Conservation (phyloP, 768 basidiomycete genomes). For the Tubosaeta sp. region DNA sequence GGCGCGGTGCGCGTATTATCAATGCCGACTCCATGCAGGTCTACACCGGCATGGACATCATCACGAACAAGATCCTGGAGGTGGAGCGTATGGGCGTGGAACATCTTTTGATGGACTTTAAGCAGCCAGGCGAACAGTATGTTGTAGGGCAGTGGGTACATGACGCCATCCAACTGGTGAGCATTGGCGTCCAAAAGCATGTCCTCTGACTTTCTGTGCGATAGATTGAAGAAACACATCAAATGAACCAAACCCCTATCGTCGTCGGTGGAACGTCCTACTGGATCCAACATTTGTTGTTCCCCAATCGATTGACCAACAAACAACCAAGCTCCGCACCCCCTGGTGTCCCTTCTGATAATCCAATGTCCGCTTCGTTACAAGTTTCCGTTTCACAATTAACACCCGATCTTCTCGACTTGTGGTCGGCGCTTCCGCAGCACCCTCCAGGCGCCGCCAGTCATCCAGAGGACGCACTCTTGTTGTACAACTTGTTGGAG, state of each 20-base stretch:
- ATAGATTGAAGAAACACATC: slow-evolving; percentile 75
- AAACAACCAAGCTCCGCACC: slow-evolving; percentile 15
- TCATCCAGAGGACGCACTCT: slow-evolving; percentile 53
- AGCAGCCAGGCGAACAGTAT: slow-evolving; percentile 83
- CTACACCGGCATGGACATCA: slow-evolving; percentile 84
- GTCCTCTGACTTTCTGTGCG: neutral
- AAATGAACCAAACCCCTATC: slow-evolving; percentile 66
- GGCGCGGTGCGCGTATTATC: slow-evolving; percentile 70
- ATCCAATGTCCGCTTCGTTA: slow-evolving; percentile 35
- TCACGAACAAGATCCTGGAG: slow-evolving; percentile 88
- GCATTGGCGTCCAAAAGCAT: slow-evolving; percentile 24
- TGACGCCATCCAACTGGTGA: slow-evolving; percentile 73
- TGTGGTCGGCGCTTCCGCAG: slow-evolving; percentile 58
- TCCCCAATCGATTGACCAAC: slow-evolving; percentile 65
- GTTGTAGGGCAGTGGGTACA: slow-evolving; percentile 83
- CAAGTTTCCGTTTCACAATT: slow-evolving; percentile 40
- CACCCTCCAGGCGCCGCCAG: slow-evolving; percentile 52
- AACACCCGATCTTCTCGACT: slow-evolving; percentile 40
- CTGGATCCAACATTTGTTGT: slow-evolving; percentile 95
- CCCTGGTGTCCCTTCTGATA: slow-evolving; percentile 1
- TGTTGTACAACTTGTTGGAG: slow-evolving; percentile 62
- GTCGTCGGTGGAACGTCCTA: slow-evolving; percentile 95
- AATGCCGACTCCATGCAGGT: slow-evolving; percentile 99
- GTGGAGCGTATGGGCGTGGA: slow-evolving; percentile 76
- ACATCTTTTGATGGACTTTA: slow-evolving; percentile 88